phyloP scores from a whole-genome alignment of 371 early-diverging fungal species.

The Mortierella sp. region DNA sequence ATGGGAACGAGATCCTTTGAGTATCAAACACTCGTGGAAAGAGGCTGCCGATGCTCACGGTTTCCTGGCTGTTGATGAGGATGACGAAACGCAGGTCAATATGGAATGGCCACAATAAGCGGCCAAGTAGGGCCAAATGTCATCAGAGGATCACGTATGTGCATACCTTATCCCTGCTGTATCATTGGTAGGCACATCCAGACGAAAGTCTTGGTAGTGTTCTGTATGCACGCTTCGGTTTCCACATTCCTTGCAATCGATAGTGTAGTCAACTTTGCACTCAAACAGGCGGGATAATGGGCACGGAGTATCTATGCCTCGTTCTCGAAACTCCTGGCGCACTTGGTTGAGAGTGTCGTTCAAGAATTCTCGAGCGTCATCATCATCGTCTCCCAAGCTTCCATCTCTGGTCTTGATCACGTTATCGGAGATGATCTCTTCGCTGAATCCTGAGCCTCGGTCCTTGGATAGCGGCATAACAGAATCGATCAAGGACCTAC shows the following conservation, averaged over 20 bases:
- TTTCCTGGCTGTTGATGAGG: slow-evolving; percentile 7
- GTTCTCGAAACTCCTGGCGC: slow-evolving; percentile 23
- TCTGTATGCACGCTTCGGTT: slow-evolving; percentile 19
- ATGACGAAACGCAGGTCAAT: too few species aligned
- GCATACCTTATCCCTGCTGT: slow-evolving; percentile 22
- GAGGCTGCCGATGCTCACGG: slow-evolving; percentile 28
- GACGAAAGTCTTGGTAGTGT: slow-evolving; percentile 28
- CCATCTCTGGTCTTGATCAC: slow-evolving; percentile 28
- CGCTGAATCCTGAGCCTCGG: slow-evolving; percentile 1
- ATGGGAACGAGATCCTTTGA: slow-evolving; percentile 17
- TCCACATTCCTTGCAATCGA: slow-evolving; percentile 29
- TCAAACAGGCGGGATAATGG: slow-evolving; percentile 30
- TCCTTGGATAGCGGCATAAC: slow-evolving; percentile 11
- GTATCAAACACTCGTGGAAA: slow-evolving; percentile 30
- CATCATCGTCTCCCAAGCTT: slow-evolving; percentile 25
- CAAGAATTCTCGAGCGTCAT: slow-evolving; percentile 41
- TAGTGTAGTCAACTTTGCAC: slow-evolving; percentile 23
- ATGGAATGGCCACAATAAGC: too few species aligned
- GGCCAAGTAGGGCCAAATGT: neutral
- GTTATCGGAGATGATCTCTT: slow-evolving; percentile 16
- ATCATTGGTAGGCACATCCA: slow-evolving; percentile 25
- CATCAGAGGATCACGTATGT: neutral
- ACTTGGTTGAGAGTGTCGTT: slow-evolving; percentile 35
- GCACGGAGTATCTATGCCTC: slow-evolving; percentile 1
- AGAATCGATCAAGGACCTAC: slow-evolving; percentile 25